These are phyloP conservation scores for Santalum album DNA, from an alignment of 164 flowering plant species.

Conservation along the genomic window DNA sequence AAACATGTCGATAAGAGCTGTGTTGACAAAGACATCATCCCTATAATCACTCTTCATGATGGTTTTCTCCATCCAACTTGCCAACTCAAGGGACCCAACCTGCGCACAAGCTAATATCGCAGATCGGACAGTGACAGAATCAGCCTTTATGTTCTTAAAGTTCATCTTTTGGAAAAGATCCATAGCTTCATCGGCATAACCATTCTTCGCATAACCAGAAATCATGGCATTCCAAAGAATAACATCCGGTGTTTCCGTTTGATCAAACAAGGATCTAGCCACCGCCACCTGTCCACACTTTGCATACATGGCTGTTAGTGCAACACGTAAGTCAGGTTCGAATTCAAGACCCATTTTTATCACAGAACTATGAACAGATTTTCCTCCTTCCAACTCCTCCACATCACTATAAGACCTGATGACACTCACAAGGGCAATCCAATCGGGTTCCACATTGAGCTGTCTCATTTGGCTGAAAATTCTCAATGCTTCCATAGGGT, in stretches of 20 bases:
- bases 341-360: conserved; percentile 41
- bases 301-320: conserved; percentile 48
- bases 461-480: conserved; percentile 37
- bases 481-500: conserved; percentile 43
- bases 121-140: conserved; percentile 34
- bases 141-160: conserved; percentile 21
- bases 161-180: conserved; percentile 40
- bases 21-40: conserved; percentile 30
- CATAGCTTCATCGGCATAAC: conserved; percentile 45
- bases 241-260: conserved; percentile 25
- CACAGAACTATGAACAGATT: conserved; percentile 34
- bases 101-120: conserved; percentile 46
- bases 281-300: conserved; percentile 39
- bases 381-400: conserved; percentile 40
- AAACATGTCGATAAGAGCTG: conserved; percentile 59
- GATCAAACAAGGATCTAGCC: conserved; percentile 42
- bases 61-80: conserved; percentile 35
- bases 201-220: conserved; percentile 55
- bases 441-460: conserved; percentile 31
- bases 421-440: conserved; percentile 53
- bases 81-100: conserved; percentile 39
- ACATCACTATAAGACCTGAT: conserved; percentile 39
- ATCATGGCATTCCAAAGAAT: conserved; percentile 62
- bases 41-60: conserved; percentile 21
- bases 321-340: conserved; percentile 39